These are phyloP conservation scores for Anethum foeniculum DNA, from an alignment of 140 eudicot species.

Conservation along the genomic window DNA sequence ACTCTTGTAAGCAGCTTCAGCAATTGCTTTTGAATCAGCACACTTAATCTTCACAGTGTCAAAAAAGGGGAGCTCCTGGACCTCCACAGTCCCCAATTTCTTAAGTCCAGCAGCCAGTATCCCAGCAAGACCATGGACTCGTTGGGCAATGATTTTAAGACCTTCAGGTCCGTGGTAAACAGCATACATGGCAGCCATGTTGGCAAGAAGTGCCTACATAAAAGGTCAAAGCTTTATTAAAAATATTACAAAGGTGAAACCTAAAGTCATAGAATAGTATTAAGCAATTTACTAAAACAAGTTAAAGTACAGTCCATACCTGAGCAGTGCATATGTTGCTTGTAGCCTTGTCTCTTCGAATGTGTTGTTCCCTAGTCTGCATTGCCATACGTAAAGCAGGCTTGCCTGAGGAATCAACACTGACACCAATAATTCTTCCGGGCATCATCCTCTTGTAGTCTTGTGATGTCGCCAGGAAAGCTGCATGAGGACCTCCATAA, in stretches of 20 bases:
- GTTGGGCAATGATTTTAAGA: constrained; percentile 73
- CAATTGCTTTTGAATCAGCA: constrained; percentile 59
- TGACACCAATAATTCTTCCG: constrained; percentile 91
- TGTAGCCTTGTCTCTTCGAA: constrained; percentile 94
- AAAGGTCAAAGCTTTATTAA: constrained; percentile 3
- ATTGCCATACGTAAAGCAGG: constrained; percentile 97
- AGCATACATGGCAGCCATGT: constrained; percentile 99
- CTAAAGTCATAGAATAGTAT: not conserved
- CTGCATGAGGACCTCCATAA: constrained; percentile 99
- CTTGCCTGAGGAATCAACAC: constrained; percentile 89
- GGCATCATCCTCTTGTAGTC: constrained; percentile 99
- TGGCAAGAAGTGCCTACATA: constrained; percentile 88
- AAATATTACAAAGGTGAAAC: not conserved
- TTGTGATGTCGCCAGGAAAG: constrained; percentile 89
- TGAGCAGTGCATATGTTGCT: constrained; percentile 98
- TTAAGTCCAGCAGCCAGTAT: constrained; percentile 74
- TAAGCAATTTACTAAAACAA: not conserved
- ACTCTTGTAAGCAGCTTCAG: constrained; percentile 73
- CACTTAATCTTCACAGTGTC: constrained; percentile 89
- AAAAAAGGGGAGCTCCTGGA: constrained; percentile 70
- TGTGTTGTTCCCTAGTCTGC: constrained; percentile 99
- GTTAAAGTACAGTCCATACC: constrained; percentile 28
- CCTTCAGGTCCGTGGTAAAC: constrained; percentile 99
- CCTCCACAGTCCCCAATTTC: constrained; percentile 88
- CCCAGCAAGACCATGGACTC: constrained; percentile 89